Percentiles rank a stretch among this genome's conserved stretches.
These are phyloP conservation scores for Neofusicoccum kwambonambiense DNA, from an alignment of 2,329 filamentous ascomycete species.

Conservation along the genomic window DNA sequence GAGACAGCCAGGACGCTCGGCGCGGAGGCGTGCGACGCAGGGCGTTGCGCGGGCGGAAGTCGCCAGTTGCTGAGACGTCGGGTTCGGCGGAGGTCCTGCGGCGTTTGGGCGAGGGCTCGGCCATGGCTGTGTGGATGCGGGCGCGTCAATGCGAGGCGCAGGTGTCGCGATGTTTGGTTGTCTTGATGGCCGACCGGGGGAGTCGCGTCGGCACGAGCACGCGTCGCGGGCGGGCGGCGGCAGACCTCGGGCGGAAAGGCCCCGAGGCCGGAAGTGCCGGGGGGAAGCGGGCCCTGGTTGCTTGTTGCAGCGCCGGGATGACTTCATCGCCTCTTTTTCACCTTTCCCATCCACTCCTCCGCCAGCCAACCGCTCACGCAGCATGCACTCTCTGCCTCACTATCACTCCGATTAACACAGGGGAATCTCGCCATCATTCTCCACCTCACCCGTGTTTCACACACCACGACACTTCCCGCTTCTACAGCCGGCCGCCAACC, in stretches of 20 bases:
- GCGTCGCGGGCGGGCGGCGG: background rate
- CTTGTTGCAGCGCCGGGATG: background rate
- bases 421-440: too few species aligned
- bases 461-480: background rate
- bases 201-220: conserved; percentile 1
- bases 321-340: conserved; percentile 18
- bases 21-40: conserved; percentile 32
- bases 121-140: background rate
- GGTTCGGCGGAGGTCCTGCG: conserved; percentile 28
- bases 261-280: background rate
- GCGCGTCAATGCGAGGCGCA: background rate
- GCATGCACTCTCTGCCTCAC: background rate
- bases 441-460: too few species aligned
- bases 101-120: conserved; percentile 30
- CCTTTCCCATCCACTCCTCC: background rate
- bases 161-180: background rate
- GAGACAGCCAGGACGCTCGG: conserved; percentile 39
- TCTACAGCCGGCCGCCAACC: too few species aligned
- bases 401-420: too few species aligned
- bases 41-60: conserved; percentile 13
- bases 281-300: background rate
- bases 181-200: background rate
- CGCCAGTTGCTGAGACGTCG: conserved; percentile 11
- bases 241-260: background rate
- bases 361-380: background rate